A percentile compares a stretch with the other conserved stretches of the same genome.
phyloP scores from a whole-genome alignment of 805 yeast species.

The Dipodascopsis tothii region DNA sequence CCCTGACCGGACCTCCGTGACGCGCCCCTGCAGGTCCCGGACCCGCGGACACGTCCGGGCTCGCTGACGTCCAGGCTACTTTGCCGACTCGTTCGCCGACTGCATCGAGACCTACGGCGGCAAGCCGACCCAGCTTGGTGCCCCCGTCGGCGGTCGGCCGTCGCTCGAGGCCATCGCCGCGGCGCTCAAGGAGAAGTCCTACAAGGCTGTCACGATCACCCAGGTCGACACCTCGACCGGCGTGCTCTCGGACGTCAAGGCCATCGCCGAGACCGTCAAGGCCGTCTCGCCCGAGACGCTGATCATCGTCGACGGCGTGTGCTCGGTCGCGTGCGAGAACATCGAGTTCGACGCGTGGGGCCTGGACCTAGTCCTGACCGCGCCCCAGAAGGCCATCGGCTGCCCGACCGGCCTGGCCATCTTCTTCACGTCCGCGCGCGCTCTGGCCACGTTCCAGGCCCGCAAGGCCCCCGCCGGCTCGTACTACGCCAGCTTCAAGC shows the following conservation, averaged over 20 bases:
- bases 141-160: constrained; percentile 67
- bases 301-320: constrained; percentile 86
- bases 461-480: constrained; percentile 38
- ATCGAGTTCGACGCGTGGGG: constrained; percentile 85
- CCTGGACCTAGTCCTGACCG: constrained; percentile 78
- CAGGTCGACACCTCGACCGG: constrained; percentile 97
- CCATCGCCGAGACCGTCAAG: constrained; percentile 55
- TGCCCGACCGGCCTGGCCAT: constrained; percentile 88
- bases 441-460: constrained; percentile 56
- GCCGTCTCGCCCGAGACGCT: constrained; percentile 68
- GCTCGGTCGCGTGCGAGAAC: constrained; percentile 85
- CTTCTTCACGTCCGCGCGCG: constrained; percentile 67
- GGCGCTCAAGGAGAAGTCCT: constrained; percentile 46
- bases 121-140: constrained; percentile 63
- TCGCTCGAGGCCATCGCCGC: constrained; percentile 49
- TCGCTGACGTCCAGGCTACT: constrained; percentile 14
- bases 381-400: constrained; percentile 92
- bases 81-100: constrained; percentile 52
- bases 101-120: constrained; percentile 65
- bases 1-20: not conserved
- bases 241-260: constrained; percentile 67
- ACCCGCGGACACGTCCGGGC: no score
- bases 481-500: constrained; percentile 63
- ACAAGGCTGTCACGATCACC: constrained; percentile 71
- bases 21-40: no score